Conservation (phyloP, 2,329 filamentous ascomycete genomes). For the Apiospora arundinis region DNA sequence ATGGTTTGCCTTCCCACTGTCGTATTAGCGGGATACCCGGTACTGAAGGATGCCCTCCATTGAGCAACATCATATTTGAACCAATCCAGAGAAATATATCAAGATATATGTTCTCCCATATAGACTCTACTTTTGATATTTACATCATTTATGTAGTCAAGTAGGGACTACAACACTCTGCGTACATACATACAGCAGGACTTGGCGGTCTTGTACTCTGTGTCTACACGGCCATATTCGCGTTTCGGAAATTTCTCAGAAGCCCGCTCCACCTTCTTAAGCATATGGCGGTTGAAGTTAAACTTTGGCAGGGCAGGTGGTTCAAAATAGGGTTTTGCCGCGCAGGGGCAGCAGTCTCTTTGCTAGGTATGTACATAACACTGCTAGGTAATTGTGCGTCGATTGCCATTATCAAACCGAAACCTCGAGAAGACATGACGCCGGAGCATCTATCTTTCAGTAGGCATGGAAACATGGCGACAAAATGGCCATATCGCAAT, state of each 20-base stretch:
- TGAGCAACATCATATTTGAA: neutral
- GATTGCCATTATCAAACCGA: neutral
- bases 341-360: neutral
- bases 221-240: neutral
- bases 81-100: neutral
- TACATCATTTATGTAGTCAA: neutral
- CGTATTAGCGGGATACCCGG: slow-evolving; percentile 15
- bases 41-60: neutral
- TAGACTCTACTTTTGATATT: neutral
- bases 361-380: neutral
- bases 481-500: neutral
- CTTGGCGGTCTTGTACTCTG: neutral
- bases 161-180: neutral
- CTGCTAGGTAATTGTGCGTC: neutral
- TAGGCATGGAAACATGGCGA: neutral
- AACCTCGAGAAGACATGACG: neutral
- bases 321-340: neutral
- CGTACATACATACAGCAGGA: too few relatives aligned
- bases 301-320: neutral
- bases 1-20: neutral
- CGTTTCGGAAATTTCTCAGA: neutral
- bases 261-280: neutral
- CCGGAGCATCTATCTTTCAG: neutral
- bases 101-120: neutral
- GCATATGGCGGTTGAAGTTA: neutral